These are phyloP conservation scores for Letharia lupina DNA, from an alignment of 495 filamentous ascomycete species.

Conservation along the genomic window DNA sequence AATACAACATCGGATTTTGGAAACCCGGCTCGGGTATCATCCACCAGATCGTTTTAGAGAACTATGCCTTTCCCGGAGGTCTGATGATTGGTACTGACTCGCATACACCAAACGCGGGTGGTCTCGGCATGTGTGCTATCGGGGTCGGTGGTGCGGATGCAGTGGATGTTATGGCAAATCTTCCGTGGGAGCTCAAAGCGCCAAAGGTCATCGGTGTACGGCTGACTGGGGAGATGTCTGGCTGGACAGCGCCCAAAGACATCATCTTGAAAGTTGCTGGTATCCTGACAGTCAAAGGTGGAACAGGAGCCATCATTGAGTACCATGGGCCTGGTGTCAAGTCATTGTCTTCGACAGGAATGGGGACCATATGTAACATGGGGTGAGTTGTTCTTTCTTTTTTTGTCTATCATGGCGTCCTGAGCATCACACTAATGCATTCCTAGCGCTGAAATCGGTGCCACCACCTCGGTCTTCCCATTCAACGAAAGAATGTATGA, in stretches of 20 bases:
- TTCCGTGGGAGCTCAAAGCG: slow-evolving; percentile 97
- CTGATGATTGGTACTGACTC: slow-evolving; percentile 98
- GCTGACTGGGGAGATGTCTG: slow-evolving; percentile 80
- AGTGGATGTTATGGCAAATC: slow-evolving; percentile 96
- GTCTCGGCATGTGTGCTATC: slow-evolving; percentile 91
- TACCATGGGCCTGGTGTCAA: slow-evolving; percentile 85
- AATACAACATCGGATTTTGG: slow-evolving; percentile 99
- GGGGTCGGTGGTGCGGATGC: slow-evolving; percentile 99
- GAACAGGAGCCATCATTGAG: slow-evolving; percentile 93
- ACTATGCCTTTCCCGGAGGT: slow-evolving; percentile 98
- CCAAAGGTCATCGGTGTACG: slow-evolving; percentile 95
- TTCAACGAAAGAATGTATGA: slow-evolving; percentile 98
- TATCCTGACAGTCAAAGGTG: slow-evolving; percentile 95
- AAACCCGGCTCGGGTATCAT: slow-evolving; percentile 98
- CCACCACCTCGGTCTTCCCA: slow-evolving; percentile 96
- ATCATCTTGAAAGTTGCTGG: slow-evolving; percentile 98
- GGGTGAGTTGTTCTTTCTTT: neutral
- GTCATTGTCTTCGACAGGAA: slow-evolving; percentile 56
- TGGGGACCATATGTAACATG: slow-evolving; percentile 34
- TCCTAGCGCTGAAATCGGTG: slow-evolving; percentile 71
- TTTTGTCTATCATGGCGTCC: neutral
- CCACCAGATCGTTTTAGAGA: slow-evolving; percentile 97
- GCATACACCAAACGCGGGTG: slow-evolving; percentile 96
- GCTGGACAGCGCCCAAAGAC: slow-evolving; percentile 95
- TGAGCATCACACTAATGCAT: no score